phyloP scores from a whole-genome alignment of 495 filamentous ascomycete species.

The Sordaria brevicollis region DNA sequence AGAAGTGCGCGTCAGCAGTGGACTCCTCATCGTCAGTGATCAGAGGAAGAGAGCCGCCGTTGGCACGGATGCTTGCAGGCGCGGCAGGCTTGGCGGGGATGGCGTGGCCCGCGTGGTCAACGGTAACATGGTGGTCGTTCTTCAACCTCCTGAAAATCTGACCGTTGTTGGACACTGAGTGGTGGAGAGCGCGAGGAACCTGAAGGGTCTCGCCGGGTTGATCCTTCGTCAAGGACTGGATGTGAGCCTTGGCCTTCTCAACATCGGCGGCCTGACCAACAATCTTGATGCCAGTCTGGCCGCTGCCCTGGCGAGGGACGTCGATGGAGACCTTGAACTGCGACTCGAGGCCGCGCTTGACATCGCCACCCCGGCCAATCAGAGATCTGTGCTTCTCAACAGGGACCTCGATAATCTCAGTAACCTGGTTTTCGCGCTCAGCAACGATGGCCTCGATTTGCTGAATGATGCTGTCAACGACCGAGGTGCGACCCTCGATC shows the following conservation, averaged over 20 bases:
- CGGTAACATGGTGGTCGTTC: slow-evolving; percentile 72
- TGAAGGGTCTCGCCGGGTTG: slow-evolving; percentile 78
- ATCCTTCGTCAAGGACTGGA: slow-evolving; percentile 69
- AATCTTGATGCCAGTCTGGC: slow-evolving; percentile 72
- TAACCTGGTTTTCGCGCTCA: slow-evolving; percentile 68
- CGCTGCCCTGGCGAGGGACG: slow-evolving; percentile 65
- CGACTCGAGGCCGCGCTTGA: slow-evolving; percentile 73
- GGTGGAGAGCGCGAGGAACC: slow-evolving; percentile 71
- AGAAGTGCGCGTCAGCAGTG: slow-evolving; percentile 56
- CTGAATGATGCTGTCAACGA: slow-evolving; percentile 83
- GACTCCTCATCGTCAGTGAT: slow-evolving; percentile 74
- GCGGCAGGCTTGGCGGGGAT: slow-evolving; percentile 55
- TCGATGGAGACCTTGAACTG: slow-evolving; percentile 84
- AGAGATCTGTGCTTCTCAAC: slow-evolving; percentile 80
- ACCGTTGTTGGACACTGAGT: slow-evolving; percentile 77
- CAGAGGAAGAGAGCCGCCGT: slow-evolving; percentile 57
- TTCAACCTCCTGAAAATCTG: slow-evolving; percentile 81
- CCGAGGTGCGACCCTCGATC: slow-evolving; percentile 67
- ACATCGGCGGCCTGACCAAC: slow-evolving; percentile 67
- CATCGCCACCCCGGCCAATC: slow-evolving; percentile 86
- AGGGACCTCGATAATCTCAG: slow-evolving; percentile 66
- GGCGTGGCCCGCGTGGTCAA: slow-evolving; percentile 76
- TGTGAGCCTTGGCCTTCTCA: slow-evolving; percentile 74
- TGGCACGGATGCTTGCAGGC: slow-evolving; percentile 32
- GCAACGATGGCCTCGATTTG: slow-evolving; percentile 69